Evolutionary conservation across 805 yeast genomes (phyloP), one percentile per base, ranked within the genome.

Genomic region (Ogataea trehaloabstinens): DNA sequence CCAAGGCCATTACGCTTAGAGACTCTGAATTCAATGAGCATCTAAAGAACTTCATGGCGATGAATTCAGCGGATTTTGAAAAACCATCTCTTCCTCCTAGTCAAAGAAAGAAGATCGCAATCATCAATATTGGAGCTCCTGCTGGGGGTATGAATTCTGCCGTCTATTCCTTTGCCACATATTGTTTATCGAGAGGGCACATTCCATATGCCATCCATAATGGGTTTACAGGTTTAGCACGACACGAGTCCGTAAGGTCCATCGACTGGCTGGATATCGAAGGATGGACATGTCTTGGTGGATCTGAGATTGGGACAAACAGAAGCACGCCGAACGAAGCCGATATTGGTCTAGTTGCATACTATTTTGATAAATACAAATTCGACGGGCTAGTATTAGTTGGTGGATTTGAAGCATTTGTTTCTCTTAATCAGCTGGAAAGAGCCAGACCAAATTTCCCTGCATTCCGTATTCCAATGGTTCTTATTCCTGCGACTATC

Each of bases 401-500:
- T 49, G 95, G 95, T 56, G 95, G 95, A 1, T 85, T 85, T 58
- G 95, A 85, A 64, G 86, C 85, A 4, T 82, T 82, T 52, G 71
- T 73, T n/a, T 76, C 91, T 6, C 68, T 85, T 52, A 73, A 82
- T 54, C 79, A 83, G 64, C 69, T 85, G 52, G 78, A 80, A 49
- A 64, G 63, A 36, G 80, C 83, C 18, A 73, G 85, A 58, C 51
- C 61, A 15, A 71, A 70, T 51, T 85, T 78, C 58, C 87, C 90
- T 16, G 75, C 80, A 6, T 84, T 85, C 66, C 71, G 80, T 49
- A 83, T 85, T 41, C 95, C 95, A 49, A 78, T 82, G 80, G 80
- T 82, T 29, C 78, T 87, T 52, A 74, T 93, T 49, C 99, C 99
- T 8, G 91, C 98, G 2, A 93, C 99, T 2, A 87, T 93, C 48